Evolutionary conservation across 192 early-diverging fungal species (phyloP), one percentile per base, ranked within the genome.

Genomic region (Coemansia brasiliensis): DNA sequence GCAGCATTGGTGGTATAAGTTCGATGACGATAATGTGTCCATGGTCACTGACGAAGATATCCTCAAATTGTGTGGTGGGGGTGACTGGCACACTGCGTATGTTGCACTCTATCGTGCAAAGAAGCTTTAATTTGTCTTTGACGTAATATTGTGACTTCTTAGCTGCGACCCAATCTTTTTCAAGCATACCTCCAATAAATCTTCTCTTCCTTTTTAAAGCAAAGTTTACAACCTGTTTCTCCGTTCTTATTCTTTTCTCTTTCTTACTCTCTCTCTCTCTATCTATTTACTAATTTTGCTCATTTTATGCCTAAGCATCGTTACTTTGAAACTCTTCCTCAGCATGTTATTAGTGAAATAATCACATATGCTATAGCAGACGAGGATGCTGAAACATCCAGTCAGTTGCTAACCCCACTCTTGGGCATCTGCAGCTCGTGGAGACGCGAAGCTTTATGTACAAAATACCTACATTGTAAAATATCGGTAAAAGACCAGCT

Each of bases 21-120:
- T 91, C 71, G 93, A 99, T 63, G 96, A 99, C 67, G 95, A 99
- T 44, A 86, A 92, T 26, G 96, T 99, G 11, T 89, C 90, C 4
- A 81, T 85, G 32, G 84, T 95, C 25, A 86, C 79, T 8, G 83
- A 90, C 52, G 90, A 92, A 15, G 96, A 99, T 17, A 92, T 99
- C 52, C 67, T 86, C 37, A 93, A 90, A 74, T 82, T 98, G 35
- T 89, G 90, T 57, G 95, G 96, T 17, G 94, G 95, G 26, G 95
- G 86, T 20, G 88, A 89, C 57, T 87, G 86, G 83, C 88, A 89
- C 50, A 88, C 84, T 6, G 93, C 94, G 10, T 98, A 98, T 63
- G 85, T 98, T 69, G 84, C 87, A 4, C 80, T 98, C 37, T 98
- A 98, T 74, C 83, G 86, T 21, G 83, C 92, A 20, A 95, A 92